Evolutionary conservation across 768 basidiomycete genomes (phyloP).

Genomic region (Pulveroboletus frians): DNA sequence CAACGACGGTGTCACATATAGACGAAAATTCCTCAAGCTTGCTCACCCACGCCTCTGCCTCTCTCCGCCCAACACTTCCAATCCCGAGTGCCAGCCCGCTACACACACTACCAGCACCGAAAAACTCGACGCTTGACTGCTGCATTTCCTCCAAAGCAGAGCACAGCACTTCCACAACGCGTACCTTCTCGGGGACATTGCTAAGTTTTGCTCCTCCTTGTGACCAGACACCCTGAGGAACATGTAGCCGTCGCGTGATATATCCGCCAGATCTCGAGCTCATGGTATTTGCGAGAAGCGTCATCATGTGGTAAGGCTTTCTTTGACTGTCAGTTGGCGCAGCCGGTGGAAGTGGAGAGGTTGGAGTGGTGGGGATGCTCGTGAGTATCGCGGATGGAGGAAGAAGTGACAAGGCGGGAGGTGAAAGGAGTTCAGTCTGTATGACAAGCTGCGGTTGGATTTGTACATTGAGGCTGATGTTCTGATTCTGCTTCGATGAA

Average conservation of each 20-base stretch:
- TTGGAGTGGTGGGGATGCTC: slow-evolving; percentile 67
- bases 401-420: slow-evolving; percentile 35
- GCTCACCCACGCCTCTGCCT: slow-evolving; percentile 71
- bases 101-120: slow-evolving; percentile 75
- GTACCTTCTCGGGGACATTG: slow-evolving; percentile 80
- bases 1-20: slow-evolving; percentile 74
- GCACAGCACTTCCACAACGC: slow-evolving; percentile 74
- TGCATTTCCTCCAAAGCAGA: slow-evolving; percentile 78
- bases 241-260: slow-evolving; percentile 78
- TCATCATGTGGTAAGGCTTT: slow-evolving; percentile 91
- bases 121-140: slow-evolving; percentile 62
- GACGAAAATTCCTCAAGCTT: slow-evolving; percentile 78
- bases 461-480: slow-evolving; percentile 38
- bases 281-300: slow-evolving; percentile 73
- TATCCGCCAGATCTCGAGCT: slow-evolving; percentile 78
- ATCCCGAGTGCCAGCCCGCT: slow-evolving; percentile 71
- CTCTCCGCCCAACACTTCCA: slow-evolving; percentile 68
- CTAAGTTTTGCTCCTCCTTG: slow-evolving; percentile 82
- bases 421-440: slow-evolving; percentile 47
- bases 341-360: slow-evolving; percentile 69
- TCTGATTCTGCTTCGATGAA: slow-evolving; percentile 54
- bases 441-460: slow-evolving; percentile 46
- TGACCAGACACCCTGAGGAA: slow-evolving; percentile 88
- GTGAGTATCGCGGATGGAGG: slow-evolving; percentile 44
- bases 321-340: slow-evolving; percentile 69